These are phyloP conservation scores for Lepiota brunneoincarnata DNA, from an alignment of 768 basidiomycete genomes.

Conservation along the genomic window DNA sequence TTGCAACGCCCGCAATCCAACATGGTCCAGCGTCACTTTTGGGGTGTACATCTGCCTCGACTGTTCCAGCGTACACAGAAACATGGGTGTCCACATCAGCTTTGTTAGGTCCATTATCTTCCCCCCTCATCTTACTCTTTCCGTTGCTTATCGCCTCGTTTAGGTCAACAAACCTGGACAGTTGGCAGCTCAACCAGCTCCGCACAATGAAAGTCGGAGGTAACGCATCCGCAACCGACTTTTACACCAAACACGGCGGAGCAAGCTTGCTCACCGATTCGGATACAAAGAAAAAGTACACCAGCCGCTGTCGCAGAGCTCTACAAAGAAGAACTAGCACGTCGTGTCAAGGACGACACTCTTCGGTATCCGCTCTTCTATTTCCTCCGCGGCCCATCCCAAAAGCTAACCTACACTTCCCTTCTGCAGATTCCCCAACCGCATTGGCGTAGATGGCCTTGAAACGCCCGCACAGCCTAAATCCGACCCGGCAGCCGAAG, in stretches of 20 bases:
- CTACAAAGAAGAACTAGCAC: slow-evolving; percentile 90
- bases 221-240: slow-evolving; percentile 82
- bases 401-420: neutral
- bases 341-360: slow-evolving; percentile 74
- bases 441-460: slow-evolving; percentile 82
- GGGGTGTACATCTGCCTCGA: slow-evolving; percentile 98
- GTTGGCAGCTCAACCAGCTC: slow-evolving; percentile 88
- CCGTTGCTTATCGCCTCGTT: neutral
- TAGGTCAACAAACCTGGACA: slow-evolving; percentile 95
- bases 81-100: slow-evolving; percentile 97
- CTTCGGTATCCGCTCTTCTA: slow-evolving; percentile 44
- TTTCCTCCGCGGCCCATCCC: slow-evolving; percentile 7
- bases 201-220: slow-evolving; percentile 97
- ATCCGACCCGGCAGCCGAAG: slow-evolving; percentile 38
- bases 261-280: slow-evolving; percentile 62
- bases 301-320: slow-evolving; percentile 77
- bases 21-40: slow-evolving; percentile 96
- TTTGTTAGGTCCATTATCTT: slow-evolving; percentile 92
- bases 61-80: slow-evolving; percentile 92
- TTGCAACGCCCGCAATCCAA: slow-evolving; percentile 93
- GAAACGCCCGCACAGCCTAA: slow-evolving; percentile 41
- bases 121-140: neutral
- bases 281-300: slow-evolving; percentile 89
- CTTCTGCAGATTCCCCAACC: slow-evolving; percentile 62
- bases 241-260: slow-evolving; percentile 88